phyloP scores from a whole-genome alignment of 2,329 filamentous ascomycete species.

The Myrmaecium sp. region DNA sequence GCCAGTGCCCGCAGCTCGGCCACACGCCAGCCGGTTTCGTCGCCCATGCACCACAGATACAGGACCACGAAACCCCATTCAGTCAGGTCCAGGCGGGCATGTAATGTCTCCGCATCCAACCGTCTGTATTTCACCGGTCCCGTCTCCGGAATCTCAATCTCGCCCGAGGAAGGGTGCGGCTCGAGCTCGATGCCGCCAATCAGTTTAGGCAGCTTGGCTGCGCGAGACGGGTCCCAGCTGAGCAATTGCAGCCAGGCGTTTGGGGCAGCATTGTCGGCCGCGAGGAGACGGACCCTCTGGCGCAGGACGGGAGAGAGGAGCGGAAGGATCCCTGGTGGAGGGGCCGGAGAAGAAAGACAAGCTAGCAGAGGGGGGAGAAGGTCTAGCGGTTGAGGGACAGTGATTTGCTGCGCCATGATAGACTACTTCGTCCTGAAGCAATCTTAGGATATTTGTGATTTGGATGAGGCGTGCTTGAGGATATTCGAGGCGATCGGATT shows the following conservation, averaged over 20 bases:
- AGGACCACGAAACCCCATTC: conserved; percentile 47
- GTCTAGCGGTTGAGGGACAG: conserved; percentile 36
- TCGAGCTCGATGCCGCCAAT: conserved; percentile 49
- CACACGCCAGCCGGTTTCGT: conserved; percentile 53
- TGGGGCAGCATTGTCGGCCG: conserved; percentile 26
- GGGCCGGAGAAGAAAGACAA: conserved; percentile 41
- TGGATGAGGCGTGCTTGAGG: no score
- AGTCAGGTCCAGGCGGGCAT: conserved; percentile 44
- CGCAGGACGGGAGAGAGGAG: conserved; percentile 46
- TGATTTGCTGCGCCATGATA: conserved; percentile 37
- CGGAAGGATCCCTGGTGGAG: conserved; percentile 42
- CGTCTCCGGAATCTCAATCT: conserved; percentile 59
- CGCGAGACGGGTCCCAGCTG: conserved; percentile 46
- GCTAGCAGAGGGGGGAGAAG: conserved; percentile 46
- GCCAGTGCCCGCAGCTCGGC: conserved; percentile 48
- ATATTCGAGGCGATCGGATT: no score
- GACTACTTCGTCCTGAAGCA: no score
- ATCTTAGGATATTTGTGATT: no score
- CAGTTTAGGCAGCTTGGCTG: conserved; percentile 41
- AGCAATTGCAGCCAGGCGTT: conserved; percentile 59
- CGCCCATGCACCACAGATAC: conserved; percentile 52
- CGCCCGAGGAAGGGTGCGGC: conserved; percentile 66
- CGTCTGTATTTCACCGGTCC: conserved; percentile 45
- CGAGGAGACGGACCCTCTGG: conserved; percentile 46
- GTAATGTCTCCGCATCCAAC: conserved; percentile 60